Percentiles rank a stretch among this genome's conserved stretches.
Conservation (phyloP, 306 rosid genomes). For the Malus fusca region DNA sequence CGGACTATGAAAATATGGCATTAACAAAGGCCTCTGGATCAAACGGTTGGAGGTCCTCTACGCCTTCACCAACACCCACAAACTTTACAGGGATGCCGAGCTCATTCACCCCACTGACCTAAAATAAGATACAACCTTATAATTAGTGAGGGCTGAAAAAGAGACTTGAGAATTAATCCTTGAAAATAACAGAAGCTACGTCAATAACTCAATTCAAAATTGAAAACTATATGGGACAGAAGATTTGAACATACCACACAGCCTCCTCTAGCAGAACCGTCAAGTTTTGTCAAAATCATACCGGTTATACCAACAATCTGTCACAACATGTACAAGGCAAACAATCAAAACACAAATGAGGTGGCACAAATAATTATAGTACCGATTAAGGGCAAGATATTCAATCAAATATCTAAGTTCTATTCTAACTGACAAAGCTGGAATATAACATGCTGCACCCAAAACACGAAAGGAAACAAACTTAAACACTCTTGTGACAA, state of each 20-base stretch:
- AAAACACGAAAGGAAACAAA: not conserved
- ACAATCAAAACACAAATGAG: not conserved
- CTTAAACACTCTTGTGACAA: not conserved
- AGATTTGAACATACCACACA: constrained; percentile 60
- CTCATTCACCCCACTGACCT: constrained; percentile 96
- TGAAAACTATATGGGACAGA: not conserved
- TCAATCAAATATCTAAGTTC: not conserved
- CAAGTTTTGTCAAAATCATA: constrained; percentile 80
- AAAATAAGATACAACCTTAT: constrained; percentile 11
- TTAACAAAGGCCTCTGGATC: constrained; percentile 90
- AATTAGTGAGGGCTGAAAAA: not conserved
- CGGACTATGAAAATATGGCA: constrained; percentile 63
- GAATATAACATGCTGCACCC: not conserved
- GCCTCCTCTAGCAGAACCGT: constrained; percentile 99
- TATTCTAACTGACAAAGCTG: not conserved
- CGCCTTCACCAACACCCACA: constrained; percentile 90
- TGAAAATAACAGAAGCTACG: not conserved
- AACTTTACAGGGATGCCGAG: constrained; percentile 95
- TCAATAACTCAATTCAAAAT: not conserved
- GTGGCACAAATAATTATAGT: not conserved
- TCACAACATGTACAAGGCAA: constrained; percentile 6
- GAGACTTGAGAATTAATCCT: not conserved
- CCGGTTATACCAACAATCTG: constrained; percentile 95
- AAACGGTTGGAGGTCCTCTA: constrained; percentile 93
- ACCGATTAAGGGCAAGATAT: not conserved